Evolutionary conservation across 2,329 filamentous ascomycete genomes (phyloP).

Genomic region (Microsporum ferrugineum): DNA sequence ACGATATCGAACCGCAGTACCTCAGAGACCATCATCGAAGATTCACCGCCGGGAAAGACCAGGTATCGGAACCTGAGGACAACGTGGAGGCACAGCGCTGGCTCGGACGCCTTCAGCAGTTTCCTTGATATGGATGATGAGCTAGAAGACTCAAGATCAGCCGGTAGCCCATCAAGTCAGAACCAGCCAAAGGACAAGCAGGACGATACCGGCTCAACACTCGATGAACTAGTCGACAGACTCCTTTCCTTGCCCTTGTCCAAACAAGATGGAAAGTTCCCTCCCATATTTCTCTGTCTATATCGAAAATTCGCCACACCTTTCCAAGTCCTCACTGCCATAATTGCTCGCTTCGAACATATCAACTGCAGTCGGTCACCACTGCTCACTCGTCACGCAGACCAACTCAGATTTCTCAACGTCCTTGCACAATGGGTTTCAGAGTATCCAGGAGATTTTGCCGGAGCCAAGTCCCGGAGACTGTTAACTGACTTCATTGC

Average conservation of each 20-base stretch:
- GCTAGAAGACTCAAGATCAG: constrained; percentile 21
- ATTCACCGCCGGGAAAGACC: constrained; percentile 23
- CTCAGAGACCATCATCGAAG: constrained; percentile 20
- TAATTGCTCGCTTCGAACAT: constrained; percentile 51
- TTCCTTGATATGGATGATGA: constrained; percentile 36
- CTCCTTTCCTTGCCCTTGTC: constrained; percentile 71
- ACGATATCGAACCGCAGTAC: constrained; percentile 22
- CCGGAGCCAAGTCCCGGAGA: constrained; percentile 59
- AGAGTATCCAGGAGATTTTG: constrained; percentile 86
- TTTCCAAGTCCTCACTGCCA: constrained; percentile 61
- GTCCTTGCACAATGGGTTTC: constrained; percentile 82
- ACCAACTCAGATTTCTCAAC: constrained; percentile 72
- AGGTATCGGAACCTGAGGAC: constrained; percentile 25
- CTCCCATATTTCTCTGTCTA: constrained; percentile 76
- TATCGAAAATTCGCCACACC: constrained; percentile 91
- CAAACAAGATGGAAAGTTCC: constrained; percentile 79
- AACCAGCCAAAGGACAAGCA: constrained; percentile 24
- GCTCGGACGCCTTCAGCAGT: constrained; percentile 32
- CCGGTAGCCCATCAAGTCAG: constrained; percentile 20
- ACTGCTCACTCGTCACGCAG: constrained; percentile 64
- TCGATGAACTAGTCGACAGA: constrained; percentile 72
- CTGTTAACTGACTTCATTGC: constrained; percentile 64
- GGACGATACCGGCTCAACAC: constrained; percentile 30
- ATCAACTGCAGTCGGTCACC: constrained; percentile 63
- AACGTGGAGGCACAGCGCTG: constrained; percentile 30